These are phyloP conservation scores for Cladosporium phlei DNA, from an alignment of 2,329 filamentous ascomycete genomes.

Conservation along the genomic window DNA sequence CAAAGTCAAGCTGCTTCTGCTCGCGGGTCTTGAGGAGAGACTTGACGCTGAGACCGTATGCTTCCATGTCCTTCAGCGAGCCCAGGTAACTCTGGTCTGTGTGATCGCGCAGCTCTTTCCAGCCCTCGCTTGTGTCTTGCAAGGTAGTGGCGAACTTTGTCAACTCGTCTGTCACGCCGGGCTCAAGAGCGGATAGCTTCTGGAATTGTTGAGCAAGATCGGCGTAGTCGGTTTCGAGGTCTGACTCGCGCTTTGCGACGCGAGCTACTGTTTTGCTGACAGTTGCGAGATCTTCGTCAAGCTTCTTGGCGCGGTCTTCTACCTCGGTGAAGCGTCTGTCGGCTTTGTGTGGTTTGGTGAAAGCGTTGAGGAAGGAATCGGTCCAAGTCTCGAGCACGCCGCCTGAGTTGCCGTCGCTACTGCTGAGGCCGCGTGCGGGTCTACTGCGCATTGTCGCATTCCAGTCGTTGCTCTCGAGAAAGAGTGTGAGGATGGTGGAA, in stretches of 20 bases:
- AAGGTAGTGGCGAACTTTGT: conserved; percentile 83
- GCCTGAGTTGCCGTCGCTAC: conserved; percentile 44
- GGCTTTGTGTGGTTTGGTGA: conserved; percentile 91
- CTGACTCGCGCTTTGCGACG: conserved; percentile 79
- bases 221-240: conserved; percentile 80
- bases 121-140: conserved; percentile 73
- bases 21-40: conserved; percentile 85
- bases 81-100: conserved; percentile 96
- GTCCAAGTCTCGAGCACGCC: conserved; percentile 93
- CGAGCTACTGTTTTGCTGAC: conserved; percentile 94
- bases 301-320: conserved; percentile 83
- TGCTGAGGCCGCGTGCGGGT: conserved; percentile 54
- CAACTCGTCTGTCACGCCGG: conserved; percentile 74
- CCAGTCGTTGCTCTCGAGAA: conserved; percentile 92
- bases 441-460: conserved; percentile 89
- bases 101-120: conserved; percentile 77
- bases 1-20: conserved; percentile 96
- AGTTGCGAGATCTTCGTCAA: conserved; percentile 87
- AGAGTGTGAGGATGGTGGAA: conserved; percentile 75
- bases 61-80: conserved; percentile 89
- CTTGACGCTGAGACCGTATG: conserved; percentile 84
- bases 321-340: conserved; percentile 94
- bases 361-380: conserved; percentile 94
- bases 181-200: conserved; percentile 83
- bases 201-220: conserved; percentile 94